phyloP scores from a whole-genome alignment of 2,329 filamentous ascomycete species.

The Ascosphaera pollenicola region DNA sequence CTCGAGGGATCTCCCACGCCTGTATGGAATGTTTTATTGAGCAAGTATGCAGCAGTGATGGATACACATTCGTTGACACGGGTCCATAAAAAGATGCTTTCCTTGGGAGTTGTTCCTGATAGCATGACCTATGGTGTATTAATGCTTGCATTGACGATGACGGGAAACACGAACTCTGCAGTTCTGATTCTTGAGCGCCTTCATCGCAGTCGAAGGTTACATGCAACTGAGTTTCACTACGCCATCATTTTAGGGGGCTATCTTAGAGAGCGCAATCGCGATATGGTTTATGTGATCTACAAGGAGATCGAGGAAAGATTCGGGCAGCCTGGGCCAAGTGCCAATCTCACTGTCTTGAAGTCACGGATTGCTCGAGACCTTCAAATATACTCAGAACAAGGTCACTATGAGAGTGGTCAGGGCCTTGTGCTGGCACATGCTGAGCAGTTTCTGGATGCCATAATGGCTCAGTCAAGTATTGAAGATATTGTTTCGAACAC shows the following conservation, averaged over 20 bases:
- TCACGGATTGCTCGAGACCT: constrained; percentile 15
- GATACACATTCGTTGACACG: constrained; percentile 32
- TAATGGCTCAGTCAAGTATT: constrained; percentile 16
- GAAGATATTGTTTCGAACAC: constrained; percentile 23
- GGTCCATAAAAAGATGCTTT: constrained; percentile 33
- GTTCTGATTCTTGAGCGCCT: constrained; percentile 26
- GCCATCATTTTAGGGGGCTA: constrained; percentile 26
- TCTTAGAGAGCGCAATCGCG: constrained; percentile 24
- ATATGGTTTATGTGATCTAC: constrained; percentile 30
- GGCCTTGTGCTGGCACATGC: constrained; percentile 11
- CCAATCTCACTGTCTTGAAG: constrained; percentile 16
- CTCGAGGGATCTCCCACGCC: constrained; percentile 32
- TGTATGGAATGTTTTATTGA: constrained; percentile 62
- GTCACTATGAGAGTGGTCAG: constrained; percentile 1
- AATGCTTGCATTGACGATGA: constrained; percentile 33
- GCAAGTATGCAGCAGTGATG: constrained; percentile 42
- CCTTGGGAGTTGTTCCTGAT: constrained; percentile 28
- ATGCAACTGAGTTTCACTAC: constrained; percentile 23
- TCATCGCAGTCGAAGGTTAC: constrained; percentile 16
- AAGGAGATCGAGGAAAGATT: constrained; percentile 18
- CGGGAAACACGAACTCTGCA: constrained; percentile 32
- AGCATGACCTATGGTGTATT: constrained; percentile 37
- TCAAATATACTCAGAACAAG: constrained; percentile 6
- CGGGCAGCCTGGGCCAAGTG: constrained; percentile 12
- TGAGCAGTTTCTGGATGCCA: constrained; percentile 16